Base-by-base conservation (phyloP, 108 stramenopile species). In the Chaetoceros muelleri region DNA sequence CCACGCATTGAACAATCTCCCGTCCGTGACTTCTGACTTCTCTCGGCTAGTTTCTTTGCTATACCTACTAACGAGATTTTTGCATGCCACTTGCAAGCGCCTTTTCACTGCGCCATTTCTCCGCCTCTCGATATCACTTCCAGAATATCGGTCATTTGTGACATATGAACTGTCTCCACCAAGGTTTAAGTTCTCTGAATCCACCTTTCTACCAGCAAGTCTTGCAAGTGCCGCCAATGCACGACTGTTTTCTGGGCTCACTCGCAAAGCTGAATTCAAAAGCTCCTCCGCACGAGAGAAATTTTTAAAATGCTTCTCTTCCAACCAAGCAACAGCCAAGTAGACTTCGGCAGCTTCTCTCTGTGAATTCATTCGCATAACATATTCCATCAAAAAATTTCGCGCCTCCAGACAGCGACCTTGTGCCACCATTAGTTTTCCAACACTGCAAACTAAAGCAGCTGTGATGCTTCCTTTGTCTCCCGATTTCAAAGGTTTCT, bases 1-100 rank as follows among this genome's bases (percentile, higher is more conserved):
- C 75, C 76, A 75, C 22, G 88, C 82, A 74, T 90, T 90, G 70
- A 80, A 90, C 0, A 86, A 62, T 10, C 88, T 65, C 0, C 88
- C 88, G 71, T 84, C 88, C 2, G 73, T 64, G 20, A 72, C 62
- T n/a, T 55, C 58, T 31, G 60, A 57, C 24, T 23, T 28, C 46
- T 24, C 3, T 48, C 44, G 10, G 29, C 28, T 53, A 60, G 10
- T 44, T 61, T 16, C 44, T 40, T 45, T 45, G 5, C 23, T 19
- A 48, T 23, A 30, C 29, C 24, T 51, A n/a, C 28, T 62, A 8
- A 47, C 34, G 30, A 55, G 52, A 58, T 54, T 57, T 24, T 5
- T 31, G 40, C 64, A 72, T n/a, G 45, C 66, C 26, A 48, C 53
- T 40, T 62, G 56, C 64, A 75, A 51, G 54, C 60, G n/a, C 34